These are phyloP conservation scores for Puccinia triticina DNA, from an alignment of 1,284 basidiomycete species.

Conservation along the genomic window DNA sequence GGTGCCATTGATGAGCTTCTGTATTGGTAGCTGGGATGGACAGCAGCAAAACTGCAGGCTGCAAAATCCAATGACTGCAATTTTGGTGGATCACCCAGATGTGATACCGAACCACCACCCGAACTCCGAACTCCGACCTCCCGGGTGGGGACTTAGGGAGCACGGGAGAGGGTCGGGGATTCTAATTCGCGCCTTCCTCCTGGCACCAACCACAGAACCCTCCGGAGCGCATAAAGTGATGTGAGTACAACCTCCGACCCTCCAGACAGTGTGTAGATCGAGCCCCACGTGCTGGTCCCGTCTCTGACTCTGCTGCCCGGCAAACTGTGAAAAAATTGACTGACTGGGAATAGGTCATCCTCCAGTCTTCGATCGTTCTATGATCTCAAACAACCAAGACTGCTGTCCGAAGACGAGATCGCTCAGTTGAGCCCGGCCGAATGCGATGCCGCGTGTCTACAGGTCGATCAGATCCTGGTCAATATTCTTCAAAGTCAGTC, in stretches of 20 bases:
- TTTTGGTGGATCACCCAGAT: no score
- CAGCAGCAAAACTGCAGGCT: no score
- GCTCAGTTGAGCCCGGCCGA: constrained; percentile 20
- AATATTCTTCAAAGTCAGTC: constrained; percentile 46
- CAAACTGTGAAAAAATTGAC: background rate
- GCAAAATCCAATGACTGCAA: no score
- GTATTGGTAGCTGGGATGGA: no score
- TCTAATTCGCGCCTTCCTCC: no score
- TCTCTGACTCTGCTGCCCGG: background rate
- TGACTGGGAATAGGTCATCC: constrained; percentile 41
- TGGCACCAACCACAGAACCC: no score
- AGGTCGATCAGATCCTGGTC: constrained; percentile 47
- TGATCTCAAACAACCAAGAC: constrained; percentile 40
- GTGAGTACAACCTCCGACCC: background rate
- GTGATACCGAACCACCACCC: no score
- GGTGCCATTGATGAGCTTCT: no score
- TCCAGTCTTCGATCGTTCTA: constrained; percentile 43
- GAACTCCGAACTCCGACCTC: no score
- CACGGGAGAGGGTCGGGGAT: no score
- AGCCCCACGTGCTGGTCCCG: background rate
- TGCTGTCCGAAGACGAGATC: constrained; percentile 42
- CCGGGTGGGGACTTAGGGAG: no score
- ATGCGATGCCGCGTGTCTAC: constrained; percentile 41
- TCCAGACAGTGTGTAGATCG: background rate
- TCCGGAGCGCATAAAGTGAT: background rate